Evolutionary conservation across 345 rosid species (phyloP), one percentile per base, ranked within the genome.

Genomic region (Camelina neglecta): DNA sequence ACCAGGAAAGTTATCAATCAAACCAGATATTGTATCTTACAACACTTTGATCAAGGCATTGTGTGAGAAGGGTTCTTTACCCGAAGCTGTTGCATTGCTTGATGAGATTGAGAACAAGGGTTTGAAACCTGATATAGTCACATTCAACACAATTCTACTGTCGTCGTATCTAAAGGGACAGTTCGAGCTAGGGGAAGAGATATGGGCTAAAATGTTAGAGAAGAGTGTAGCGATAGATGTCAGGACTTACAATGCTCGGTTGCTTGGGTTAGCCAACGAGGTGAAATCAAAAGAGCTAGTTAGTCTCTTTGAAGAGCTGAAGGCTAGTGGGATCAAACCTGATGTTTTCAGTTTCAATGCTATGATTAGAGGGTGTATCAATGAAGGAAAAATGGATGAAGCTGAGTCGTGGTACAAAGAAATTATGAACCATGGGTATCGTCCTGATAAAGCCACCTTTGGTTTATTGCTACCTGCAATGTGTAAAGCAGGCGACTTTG

Each of bases 11-110:
- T 39, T 90, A 66, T 82, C 82, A 7, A 75, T 90, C 45, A 68
- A 83, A 16, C 86, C 82, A 1, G 88, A 89, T 70, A 59, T 76
- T 20, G 76, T 90, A 11, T 84, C 92, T 9, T 88, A 81, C 81
- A 90, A 90, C 38, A 88, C 77, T 8, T 75, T 82, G 51, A 78
- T 88, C 48, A 92, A 87, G 82, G 92, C 86, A 2, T 82, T 77
- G n/a, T 87, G 86, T 48, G 86, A 83, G 61, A 86, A 65, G 83
- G 87, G 83, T 21, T 78, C 80, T 20, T 69, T 85, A 16, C 80
- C 77, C 41, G 77, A 79, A 45, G 96, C 89, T 13, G 58, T 49
- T 50, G 53, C 47, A 7, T 62, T 84, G 73, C 77, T 89, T 24
- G 78, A 81, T 78, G 87, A 81, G 82, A 87, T 93, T 88, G 83